A percentile compares a stretch with the other conserved stretches of the same genome.
Conservation (phyloP, 2,329 filamentous ascomycete species). For the Cercospora sp. region DNA sequence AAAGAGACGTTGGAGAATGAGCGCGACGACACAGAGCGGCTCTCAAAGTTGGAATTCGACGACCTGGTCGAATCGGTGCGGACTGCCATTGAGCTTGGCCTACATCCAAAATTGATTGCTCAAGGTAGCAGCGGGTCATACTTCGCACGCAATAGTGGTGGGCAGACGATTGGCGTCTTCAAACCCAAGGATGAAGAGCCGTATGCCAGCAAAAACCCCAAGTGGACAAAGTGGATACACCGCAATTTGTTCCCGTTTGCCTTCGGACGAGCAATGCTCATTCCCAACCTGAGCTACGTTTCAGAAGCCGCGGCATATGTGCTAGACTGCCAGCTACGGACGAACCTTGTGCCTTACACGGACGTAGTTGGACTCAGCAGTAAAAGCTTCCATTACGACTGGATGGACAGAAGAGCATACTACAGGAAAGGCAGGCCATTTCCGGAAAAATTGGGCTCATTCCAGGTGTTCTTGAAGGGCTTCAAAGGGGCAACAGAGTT, state of each 20-base stretch:
- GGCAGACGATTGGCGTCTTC: slow-evolving; percentile 95
- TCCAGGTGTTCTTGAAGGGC: slow-evolving; percentile 95
- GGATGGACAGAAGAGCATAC: slow-evolving; percentile 88
- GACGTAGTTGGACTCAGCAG: slow-evolving; percentile 92
- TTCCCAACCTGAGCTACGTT: slow-evolving; percentile 96
- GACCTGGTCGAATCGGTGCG: slow-evolving; percentile 86
- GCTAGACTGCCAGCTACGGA: slow-evolving; percentile 84
- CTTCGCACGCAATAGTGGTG: slow-evolving; percentile 87
- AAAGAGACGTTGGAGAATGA: slow-evolving; percentile 68
- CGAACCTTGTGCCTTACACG: slow-evolving; percentile 92
- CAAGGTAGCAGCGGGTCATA: slow-evolving; percentile 98
- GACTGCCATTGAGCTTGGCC: slow-evolving; percentile 81
- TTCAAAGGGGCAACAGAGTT: slow-evolving; percentile 98
- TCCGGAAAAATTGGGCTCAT: slow-evolving; percentile 89
- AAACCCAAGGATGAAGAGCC: slow-evolving; percentile 99
- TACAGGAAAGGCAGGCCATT: slow-evolving; percentile 84
- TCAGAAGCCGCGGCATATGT: slow-evolving; percentile 97
- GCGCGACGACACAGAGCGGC: slow-evolving; percentile 55
- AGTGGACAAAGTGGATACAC: slow-evolving; percentile 87
- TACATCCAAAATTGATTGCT: slow-evolving; percentile 93
- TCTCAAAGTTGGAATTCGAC: slow-evolving; percentile 82
- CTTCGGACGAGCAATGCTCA: slow-evolving; percentile 91
- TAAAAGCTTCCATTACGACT: slow-evolving; percentile 97
- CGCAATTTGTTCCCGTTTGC: slow-evolving; percentile 96
- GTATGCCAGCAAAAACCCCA: slow-evolving; percentile 93